Conservation (phyloP, 352 stramenopile genomes). For the Globisporangium carolinianum region DNA sequence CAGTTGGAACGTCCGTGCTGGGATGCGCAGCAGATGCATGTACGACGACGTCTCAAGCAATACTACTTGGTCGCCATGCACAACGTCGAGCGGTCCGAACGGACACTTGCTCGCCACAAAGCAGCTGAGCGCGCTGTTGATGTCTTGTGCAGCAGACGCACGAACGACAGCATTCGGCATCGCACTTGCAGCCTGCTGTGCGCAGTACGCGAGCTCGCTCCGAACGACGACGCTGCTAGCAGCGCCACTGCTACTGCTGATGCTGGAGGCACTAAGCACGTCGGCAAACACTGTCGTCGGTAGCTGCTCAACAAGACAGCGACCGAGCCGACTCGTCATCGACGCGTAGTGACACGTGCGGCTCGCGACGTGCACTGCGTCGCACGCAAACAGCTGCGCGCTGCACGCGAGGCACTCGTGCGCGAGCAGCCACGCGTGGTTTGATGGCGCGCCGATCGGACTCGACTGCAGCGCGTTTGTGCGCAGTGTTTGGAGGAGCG, state of each 20-base stretch:
- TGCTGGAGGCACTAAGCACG: not conserved
- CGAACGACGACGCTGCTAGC: not conserved
- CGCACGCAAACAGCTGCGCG: constrained; percentile 8
- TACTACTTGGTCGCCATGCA: constrained; percentile 2
- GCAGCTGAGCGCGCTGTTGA: constrained; percentile 12
- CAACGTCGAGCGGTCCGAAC: constrained; percentile 15
- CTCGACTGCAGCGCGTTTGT: constrained; percentile 3
- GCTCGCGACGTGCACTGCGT: constrained; percentile 2
- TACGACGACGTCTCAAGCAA: constrained; percentile 12
- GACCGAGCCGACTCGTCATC: constrained; percentile 8
- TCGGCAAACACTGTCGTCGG: not conserved
- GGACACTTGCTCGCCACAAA: constrained; percentile 14
- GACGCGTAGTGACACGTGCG: constrained; percentile 12
- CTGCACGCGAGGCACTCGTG: constrained; percentile 14
- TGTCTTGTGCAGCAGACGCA: too few relatives aligned
- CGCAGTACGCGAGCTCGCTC: constrained; percentile 7
- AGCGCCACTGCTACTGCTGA: not conserved
- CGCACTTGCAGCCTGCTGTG: not conserved
- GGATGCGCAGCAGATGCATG: constrained; percentile 13
- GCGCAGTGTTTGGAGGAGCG: constrained; percentile 3
- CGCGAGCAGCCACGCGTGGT: constrained; percentile 11
- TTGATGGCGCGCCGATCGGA: constrained; percentile 2
- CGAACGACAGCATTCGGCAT: not conserved
- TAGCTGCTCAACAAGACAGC: constrained; percentile 9
- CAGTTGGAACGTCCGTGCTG: constrained; percentile 6